phyloP scores from a whole-genome alignment of 345 rosid species.

The Eucalyptus tenuipes region DNA sequence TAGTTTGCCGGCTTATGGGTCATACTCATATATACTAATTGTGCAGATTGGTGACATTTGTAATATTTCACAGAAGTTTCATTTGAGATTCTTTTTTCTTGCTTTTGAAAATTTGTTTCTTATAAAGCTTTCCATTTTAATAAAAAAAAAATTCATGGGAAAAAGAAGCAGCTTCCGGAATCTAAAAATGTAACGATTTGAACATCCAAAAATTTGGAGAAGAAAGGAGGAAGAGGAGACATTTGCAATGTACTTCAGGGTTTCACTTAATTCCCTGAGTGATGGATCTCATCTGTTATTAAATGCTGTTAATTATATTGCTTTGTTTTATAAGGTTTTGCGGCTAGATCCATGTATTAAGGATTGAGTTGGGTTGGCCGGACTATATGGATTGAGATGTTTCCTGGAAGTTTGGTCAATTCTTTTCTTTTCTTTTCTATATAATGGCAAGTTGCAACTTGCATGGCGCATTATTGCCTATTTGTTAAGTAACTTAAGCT shows the following conservation, averaged over 20 bases:
- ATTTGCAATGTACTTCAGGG: neutral
- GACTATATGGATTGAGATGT: neutral
- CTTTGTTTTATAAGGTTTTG: neutral
- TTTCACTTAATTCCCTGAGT: neutral
- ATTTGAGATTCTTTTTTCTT: neutral
- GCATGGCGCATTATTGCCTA: neutral
- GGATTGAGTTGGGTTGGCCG: neutral
- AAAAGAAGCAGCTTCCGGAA: neutral
- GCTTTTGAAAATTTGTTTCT: neutral
- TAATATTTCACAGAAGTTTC: neutral
- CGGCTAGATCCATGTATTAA: neutral
- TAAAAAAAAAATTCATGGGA: neutral
- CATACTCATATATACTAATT: neutral
- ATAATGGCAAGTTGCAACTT: neutral
- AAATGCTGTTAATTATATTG: neutral
- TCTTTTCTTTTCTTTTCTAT: neutral
- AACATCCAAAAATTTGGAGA: neutral
- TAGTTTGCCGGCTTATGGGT: neutral
- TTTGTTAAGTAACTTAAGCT: neutral
- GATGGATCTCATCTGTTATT: neutral
- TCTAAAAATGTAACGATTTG: neutral
- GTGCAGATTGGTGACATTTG: fast-evolving
- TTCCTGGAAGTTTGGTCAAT: neutral
- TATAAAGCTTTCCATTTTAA: neutral
- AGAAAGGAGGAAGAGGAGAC: neutral